phyloP scores from a whole-genome alignment of 2,329 filamentous ascomycete species.

The Colletotrichum sp. region DNA sequence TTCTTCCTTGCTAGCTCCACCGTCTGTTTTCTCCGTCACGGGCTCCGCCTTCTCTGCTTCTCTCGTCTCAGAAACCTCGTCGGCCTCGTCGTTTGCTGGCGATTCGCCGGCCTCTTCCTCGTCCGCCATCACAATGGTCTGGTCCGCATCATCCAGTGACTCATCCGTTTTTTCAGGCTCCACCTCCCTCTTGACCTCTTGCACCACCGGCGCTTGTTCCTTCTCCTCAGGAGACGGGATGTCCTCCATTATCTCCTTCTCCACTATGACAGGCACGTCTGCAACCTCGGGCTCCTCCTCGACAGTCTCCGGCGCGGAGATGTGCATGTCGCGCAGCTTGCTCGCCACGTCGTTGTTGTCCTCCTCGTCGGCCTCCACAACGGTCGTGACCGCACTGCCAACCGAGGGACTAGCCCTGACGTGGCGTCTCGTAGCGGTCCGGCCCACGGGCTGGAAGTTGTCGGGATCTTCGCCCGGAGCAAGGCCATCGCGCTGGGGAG shows the following conservation, averaged over 20 bases:
- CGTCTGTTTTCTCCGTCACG: background rate
- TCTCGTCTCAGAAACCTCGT: constrained; percentile 18
- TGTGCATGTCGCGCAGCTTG: constrained; percentile 51
- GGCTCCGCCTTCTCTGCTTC: background rate
- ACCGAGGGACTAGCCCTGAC: constrained; percentile 81
- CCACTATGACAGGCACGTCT: constrained; percentile 47
- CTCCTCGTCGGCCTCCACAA: constrained; percentile 84
- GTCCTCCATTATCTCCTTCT: constrained; percentile 33
- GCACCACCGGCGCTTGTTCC: constrained; percentile 25
- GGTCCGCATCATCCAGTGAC: background rate
- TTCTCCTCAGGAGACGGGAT: constrained; percentile 22
- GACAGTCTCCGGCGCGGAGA: constrained; percentile 61
- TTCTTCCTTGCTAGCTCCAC: background rate
- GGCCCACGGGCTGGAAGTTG: constrained; percentile 57
- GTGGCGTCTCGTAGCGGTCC: constrained; percentile 81
- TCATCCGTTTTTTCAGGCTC: background rate
- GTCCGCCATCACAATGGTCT: background rate
- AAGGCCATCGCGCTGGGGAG: constrained; percentile 31
- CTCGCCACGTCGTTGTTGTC: constrained; percentile 56
- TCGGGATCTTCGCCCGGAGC: constrained; percentile 45
- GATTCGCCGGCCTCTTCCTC: background rate
- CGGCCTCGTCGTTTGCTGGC: background rate
- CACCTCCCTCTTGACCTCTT: background rate
- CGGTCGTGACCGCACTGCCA: constrained; percentile 79
- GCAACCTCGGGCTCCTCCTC: constrained; percentile 53